Evolutionary conservation across 306 rosid genomes (phyloP).

Genomic region (Potentilla sterilis): DNA sequence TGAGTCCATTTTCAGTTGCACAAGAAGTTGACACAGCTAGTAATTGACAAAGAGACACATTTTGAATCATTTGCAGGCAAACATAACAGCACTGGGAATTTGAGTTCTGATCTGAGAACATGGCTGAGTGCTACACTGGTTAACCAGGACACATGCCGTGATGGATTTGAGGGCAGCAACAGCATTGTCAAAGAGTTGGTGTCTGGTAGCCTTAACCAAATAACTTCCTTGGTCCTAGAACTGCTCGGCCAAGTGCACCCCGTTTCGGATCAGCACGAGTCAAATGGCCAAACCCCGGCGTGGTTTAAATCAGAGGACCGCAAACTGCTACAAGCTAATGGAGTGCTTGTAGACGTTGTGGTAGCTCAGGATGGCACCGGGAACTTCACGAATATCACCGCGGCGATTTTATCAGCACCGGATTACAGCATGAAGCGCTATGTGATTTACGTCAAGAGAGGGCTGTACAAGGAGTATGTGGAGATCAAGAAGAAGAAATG

Average conservation of each 20-base stretch:
- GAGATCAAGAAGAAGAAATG: constrained; percentile 93
- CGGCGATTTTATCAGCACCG: constrained; percentile 75
- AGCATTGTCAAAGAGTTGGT: constrained; percentile 47
- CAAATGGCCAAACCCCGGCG: constrained; percentile 36
- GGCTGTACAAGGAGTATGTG: constrained; percentile 61
- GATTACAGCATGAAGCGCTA: constrained; percentile 62
- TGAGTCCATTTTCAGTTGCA: neutral
- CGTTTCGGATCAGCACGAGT: neutral
- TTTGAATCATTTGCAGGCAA: constrained; percentile 43
- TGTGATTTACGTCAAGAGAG: constrained; percentile 66
- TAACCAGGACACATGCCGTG: constrained; percentile 76
- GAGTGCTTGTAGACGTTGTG: constrained; percentile 38
- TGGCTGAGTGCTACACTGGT: constrained; percentile 79
- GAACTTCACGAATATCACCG: constrained; percentile 50
- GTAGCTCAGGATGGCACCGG: constrained; percentile 84
- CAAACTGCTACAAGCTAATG: constrained; percentile 47
- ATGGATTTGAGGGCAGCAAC: constrained; percentile 73
- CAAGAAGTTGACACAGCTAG: neutral
- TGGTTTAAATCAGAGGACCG: constrained; percentile 54
- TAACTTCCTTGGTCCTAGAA: constrained; percentile 42
- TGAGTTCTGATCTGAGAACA: constrained; percentile 72
- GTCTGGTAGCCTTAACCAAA: constrained; percentile 40
- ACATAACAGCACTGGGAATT: constrained; percentile 59
- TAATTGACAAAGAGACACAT: neutral
- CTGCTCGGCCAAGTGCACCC: constrained; percentile 56